Conservation (phyloP, 1,284 basidiomycete genomes). For the Ganoderma leucocontextum region DNA sequence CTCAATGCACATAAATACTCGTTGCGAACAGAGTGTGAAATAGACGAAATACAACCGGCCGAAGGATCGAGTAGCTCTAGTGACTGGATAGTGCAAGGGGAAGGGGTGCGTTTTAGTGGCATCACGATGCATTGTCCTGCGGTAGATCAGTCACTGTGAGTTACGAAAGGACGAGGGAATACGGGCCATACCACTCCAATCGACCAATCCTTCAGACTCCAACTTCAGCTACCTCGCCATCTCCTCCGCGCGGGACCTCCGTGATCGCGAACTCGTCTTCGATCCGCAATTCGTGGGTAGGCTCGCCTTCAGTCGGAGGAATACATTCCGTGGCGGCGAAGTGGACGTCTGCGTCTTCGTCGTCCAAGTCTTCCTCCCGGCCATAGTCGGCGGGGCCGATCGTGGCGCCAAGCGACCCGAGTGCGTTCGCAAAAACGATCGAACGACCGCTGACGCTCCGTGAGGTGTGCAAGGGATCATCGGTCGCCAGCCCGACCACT, state of each 20-base stretch:
- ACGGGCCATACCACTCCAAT: too few relatives aligned
- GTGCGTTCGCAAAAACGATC: neutral
- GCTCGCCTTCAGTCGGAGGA: neutral
- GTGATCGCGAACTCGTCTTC: neutral
- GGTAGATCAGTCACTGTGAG: too few relatives aligned
- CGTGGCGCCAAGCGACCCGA: neutral
- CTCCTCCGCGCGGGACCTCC: neutral
- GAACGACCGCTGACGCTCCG: neutral
- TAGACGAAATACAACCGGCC: too few relatives aligned
- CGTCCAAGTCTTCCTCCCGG: neutral
- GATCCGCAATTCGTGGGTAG: neutral
- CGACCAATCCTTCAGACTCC: too few relatives aligned
- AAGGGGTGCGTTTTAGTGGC: too few relatives aligned
- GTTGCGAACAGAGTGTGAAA: too few relatives aligned
- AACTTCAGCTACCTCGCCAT: too few relatives aligned
- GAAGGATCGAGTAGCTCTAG: too few relatives aligned
- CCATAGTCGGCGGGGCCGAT: neutral
- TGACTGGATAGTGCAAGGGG: too few relatives aligned
- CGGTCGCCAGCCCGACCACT: conserved; percentile 51
- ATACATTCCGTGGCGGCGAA: neutral
- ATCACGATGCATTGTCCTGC: too few relatives aligned
- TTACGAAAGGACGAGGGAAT: too few relatives aligned
- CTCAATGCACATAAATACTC: too few relatives aligned
- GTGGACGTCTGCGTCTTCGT: neutral
- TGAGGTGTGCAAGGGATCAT: neutral